Conservation (phyloP, 2,329 filamentous ascomycete species). For the Alternaria postmessia region DNA sequence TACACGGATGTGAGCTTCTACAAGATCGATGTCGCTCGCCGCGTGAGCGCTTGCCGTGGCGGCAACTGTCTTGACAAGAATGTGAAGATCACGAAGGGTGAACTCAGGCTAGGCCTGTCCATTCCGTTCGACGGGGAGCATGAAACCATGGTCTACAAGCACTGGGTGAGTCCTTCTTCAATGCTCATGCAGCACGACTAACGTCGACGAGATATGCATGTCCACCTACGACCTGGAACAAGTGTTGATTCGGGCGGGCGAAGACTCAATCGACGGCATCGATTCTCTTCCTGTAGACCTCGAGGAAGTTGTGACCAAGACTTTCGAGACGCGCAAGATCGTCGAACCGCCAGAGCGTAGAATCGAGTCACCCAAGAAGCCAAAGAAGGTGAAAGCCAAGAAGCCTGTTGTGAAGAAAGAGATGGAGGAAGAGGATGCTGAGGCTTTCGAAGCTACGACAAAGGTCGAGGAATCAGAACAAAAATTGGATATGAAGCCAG, state of each 20-base stretch:
- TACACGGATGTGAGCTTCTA: slow-evolving; percentile 25
- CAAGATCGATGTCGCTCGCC: slow-evolving; percentile 25
- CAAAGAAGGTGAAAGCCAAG: slow-evolving; percentile 26
- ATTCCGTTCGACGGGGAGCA: slow-evolving; percentile 50
- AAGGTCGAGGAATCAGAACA: background rate
- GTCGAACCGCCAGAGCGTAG: slow-evolving; percentile 57
- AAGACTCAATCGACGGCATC: slow-evolving; percentile 75
- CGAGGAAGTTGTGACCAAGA: slow-evolving; percentile 74
- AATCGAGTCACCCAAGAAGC: slow-evolving; percentile 37
- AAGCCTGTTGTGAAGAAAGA: slow-evolving; percentile 25
- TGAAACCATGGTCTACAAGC: slow-evolving; percentile 75
- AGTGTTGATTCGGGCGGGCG: slow-evolving; percentile 63
- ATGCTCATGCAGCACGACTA: background rate
- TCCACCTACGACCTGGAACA: slow-evolving; percentile 74
- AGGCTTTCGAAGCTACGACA: background rate
- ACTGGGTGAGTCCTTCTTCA: slow-evolving; percentile 65
- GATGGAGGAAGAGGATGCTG: background rate
- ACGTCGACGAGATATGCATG: slow-evolving; percentile 67
- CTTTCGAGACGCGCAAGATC: slow-evolving; percentile 77
- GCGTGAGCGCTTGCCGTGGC: slow-evolving; percentile 71
- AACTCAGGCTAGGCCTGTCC: slow-evolving; percentile 74
- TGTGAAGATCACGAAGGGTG: slow-evolving; percentile 80
- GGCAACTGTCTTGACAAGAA: slow-evolving; percentile 71
- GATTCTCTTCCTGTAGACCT: slow-evolving; percentile 73
- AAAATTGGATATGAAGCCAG: background rate